Evolutionary conservation across 2,329 filamentous ascomycete genomes (phyloP).

Genomic region (Colletotrichum costaricense): DNA sequence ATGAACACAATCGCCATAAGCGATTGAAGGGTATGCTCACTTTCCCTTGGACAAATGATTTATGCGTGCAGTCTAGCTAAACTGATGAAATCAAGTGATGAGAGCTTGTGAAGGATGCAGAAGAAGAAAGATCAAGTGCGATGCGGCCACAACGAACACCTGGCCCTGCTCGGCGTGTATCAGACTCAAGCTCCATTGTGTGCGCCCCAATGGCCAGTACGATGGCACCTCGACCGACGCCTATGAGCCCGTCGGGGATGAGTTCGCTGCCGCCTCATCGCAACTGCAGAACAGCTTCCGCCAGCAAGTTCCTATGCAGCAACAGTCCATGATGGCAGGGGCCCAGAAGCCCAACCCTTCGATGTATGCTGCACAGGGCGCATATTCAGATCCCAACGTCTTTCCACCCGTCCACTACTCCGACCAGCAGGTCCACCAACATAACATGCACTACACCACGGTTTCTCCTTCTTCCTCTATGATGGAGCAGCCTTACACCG

Average conservation of each 20-base stretch:
- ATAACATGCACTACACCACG: conserved; percentile 65
- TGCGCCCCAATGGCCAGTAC: conserved; percentile 85
- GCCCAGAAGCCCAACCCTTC: conserved; percentile 52
- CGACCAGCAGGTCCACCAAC: conserved; percentile 56
- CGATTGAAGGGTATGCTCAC: conserved; percentile 82
- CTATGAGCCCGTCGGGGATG: conserved; percentile 54
- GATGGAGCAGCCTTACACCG: conserved; percentile 63
- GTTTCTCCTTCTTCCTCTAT: conserved; percentile 60
- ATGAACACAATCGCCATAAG: conserved; percentile 98
- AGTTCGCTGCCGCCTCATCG: conserved; percentile 50
- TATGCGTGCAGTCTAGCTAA: neutral
- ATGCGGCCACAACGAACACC: conserved; percentile 94
- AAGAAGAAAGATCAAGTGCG: conserved; percentile 97
- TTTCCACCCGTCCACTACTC: conserved; percentile 62
- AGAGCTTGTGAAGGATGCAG: conserved; percentile 96
- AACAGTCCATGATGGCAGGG: conserved; percentile 56
- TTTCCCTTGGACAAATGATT: neutral
- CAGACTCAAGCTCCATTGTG: conserved; percentile 90
- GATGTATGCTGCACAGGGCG: conserved; percentile 61
- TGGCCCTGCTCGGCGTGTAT: conserved; percentile 98
- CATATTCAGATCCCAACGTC: conserved; percentile 59
- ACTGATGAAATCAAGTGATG: conserved; percentile 74
- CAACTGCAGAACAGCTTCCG: conserved; percentile 58
- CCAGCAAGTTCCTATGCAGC: conserved; percentile 65
- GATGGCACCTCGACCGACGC: conserved; percentile 65